Evolutionary conservation across 306 rosid species (phyloP).

Genomic region (Cicer pinnatifidum): DNA sequence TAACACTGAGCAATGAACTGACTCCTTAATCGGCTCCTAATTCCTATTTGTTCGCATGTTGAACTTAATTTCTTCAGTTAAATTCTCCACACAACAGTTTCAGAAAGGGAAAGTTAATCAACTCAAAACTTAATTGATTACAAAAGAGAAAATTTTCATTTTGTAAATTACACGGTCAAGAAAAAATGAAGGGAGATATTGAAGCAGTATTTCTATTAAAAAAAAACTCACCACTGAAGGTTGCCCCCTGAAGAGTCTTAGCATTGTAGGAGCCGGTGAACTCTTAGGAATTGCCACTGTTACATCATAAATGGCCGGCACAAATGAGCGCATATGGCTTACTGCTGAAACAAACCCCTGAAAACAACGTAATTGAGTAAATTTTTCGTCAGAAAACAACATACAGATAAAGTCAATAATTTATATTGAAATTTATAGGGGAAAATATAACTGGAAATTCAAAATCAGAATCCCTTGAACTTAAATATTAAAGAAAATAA

Average conservation of each 20-base stretch:
- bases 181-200: slow-evolving; percentile 5
- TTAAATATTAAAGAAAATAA: not conserved
- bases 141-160: not conserved
- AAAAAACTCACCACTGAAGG: slow-evolving; percentile 77
- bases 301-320: slow-evolving; percentile 79
- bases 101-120: not conserved
- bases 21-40: slow-evolving; percentile 6
- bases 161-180: not conserved
- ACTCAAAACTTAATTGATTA: slow-evolving; percentile 26
- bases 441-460: not conserved
- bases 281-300: slow-evolving; percentile 83
- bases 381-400: slow-evolving; percentile 5
- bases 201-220: not conserved
- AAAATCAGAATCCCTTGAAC: not conserved
- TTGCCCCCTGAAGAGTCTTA: slow-evolving; percentile 83
- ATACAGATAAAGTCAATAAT: slow-evolving; percentile 14
- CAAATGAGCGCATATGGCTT: slow-evolving; percentile 82
- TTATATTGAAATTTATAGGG: slow-evolving; percentile 2
- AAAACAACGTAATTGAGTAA: slow-evolving; percentile 40
- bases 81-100: slow-evolving; percentile 10
- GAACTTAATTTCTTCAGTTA: slow-evolving; percentile 4
- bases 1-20: slow-evolving; percentile 10
- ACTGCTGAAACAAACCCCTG: slow-evolving; percentile 94
- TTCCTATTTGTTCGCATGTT: slow-evolving; percentile 9
- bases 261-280: slow-evolving; percentile 88